Conservation (phyloP, 2,329 filamentous ascomycete species). For the Ceratocystis lukuohia region DNA sequence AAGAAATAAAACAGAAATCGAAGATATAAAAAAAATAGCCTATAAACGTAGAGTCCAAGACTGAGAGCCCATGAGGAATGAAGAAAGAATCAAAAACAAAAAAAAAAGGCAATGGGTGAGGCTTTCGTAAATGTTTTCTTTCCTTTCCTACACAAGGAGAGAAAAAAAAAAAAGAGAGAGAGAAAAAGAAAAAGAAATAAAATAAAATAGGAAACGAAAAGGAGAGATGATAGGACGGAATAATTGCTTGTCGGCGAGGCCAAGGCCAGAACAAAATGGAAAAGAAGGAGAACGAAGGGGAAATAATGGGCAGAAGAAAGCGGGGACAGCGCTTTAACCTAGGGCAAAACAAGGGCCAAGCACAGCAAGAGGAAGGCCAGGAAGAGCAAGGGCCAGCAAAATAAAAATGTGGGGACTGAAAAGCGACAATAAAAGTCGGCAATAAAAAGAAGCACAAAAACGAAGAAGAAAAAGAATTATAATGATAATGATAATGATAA, state of each 20-base stretch:
- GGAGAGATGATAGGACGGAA: neutral
- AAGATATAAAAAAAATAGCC: neutral
- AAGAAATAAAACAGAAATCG: neutral
- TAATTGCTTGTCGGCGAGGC: neutral
- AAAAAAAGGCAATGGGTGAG: neutral
- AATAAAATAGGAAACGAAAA: neutral
- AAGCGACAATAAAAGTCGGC: neutral
- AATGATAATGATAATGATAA: neutral
- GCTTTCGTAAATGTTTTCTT: no score
- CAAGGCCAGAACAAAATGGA: neutral
- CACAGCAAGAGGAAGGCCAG: neutral
- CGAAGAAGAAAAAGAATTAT: no score
- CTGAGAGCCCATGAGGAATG: neutral
- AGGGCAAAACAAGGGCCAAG: neutral
- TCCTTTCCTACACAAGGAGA: neutral
- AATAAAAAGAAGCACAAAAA: neutral
- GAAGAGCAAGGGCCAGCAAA: neutral
- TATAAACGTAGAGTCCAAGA: neutral
- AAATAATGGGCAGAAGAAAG: slow-evolving; percentile 3
- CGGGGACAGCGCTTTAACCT: slow-evolving; percentile 4
- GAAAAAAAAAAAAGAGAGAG: neutral
- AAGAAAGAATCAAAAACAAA: neutral
- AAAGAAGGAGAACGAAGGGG: neutral
- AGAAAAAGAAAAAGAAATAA: neutral
- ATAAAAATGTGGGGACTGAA: neutral